These are phyloP conservation scores for Symbiodinium natans DNA, from an alignment of 73 alveolate species.

Conservation along the genomic window DNA sequence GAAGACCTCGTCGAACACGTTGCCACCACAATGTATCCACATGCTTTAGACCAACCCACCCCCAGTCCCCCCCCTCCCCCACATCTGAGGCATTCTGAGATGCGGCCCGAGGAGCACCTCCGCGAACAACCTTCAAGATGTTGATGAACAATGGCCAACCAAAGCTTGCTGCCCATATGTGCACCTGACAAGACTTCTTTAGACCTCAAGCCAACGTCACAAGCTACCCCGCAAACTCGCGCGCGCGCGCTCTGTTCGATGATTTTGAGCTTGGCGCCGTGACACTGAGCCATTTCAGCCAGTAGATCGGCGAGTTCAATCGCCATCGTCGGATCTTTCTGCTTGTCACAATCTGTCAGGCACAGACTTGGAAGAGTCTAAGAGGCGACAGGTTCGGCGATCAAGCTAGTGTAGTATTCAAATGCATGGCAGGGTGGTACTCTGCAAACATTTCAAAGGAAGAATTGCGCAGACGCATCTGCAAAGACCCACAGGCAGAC, in stretches of 20 bases:
- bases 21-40: too few species aligned
- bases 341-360: constrained; percentile 53
- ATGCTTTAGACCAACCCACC: too few species aligned
- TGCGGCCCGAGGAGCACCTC: not conserved
- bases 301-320: constrained; percentile 23
- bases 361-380: too few species aligned
- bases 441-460: not conserved
- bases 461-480: too few species aligned
- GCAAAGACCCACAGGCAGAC: too few species aligned
- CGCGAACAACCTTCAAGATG: constrained; percentile 5
- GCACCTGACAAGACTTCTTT: not conserved
- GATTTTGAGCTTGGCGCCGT: not conserved
- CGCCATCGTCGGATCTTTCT: constrained; percentile 40
- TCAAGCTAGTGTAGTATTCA: too few species aligned
- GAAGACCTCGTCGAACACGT: not conserved
- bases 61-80: too few species aligned
- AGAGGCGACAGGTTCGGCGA: too few species aligned
- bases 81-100: too few species aligned
- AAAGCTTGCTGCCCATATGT: constrained; percentile 40
- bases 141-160: constrained; percentile 75
- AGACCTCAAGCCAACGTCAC: too few species aligned
- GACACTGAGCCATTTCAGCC: constrained; percentile 92
- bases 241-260: not conserved
- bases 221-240: not conserved
- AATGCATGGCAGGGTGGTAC: not conserved